Percentiles rank a stretch among this genome's conserved stretches.
Conservation (phyloP, 75 land plant species). For the Gnetum montanum region DNA sequence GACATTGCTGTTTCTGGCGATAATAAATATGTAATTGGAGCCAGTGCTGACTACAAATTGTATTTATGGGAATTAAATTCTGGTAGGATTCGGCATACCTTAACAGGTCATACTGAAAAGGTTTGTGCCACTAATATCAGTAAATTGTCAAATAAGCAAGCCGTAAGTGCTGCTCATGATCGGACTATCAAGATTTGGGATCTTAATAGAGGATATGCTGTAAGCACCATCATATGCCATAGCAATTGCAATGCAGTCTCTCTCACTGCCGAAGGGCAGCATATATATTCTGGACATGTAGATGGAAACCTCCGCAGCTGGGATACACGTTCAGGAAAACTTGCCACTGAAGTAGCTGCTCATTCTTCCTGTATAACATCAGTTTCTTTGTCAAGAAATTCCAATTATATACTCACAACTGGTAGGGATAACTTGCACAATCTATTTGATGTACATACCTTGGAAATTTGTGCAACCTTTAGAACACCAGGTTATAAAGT, state of each 20-base stretch:
- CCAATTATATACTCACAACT: constrained; percentile 65
- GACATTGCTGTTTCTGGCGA: constrained; percentile 79
- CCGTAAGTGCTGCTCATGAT: constrained; percentile 81
- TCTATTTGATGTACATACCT: constrained; percentile 69
- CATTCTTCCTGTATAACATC: constrained; percentile 82
- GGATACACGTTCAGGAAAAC: constrained; percentile 72
- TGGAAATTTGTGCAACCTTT: constrained; percentile 75
- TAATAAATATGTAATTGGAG: constrained; percentile 69
- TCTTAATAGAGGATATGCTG: constrained; percentile 69
- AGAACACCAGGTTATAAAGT: constrained; percentile 62
- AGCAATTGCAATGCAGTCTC: constrained; percentile 88
- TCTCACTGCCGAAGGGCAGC: constrained; percentile 61
- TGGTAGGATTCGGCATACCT: constrained; percentile 71
- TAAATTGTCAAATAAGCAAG: constrained; percentile 45
- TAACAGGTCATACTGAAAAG: constrained; percentile 89
- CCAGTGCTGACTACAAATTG: constrained; percentile 75
- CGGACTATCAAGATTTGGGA: constrained; percentile 94
- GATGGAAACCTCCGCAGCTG: constrained; percentile 92
- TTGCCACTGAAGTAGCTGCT: constrained; percentile 78
- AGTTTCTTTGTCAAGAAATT: constrained; percentile 64
- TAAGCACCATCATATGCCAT: constrained; percentile 60
- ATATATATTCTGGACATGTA: constrained; percentile 83
- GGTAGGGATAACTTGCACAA: constrained; percentile 91
- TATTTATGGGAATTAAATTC: constrained; percentile 75
- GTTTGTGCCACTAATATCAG: constrained; percentile 82